Conservation (phyloP, 1,284 basidiomycete genomes). For the Uromyces viciae-fabae region DNA sequence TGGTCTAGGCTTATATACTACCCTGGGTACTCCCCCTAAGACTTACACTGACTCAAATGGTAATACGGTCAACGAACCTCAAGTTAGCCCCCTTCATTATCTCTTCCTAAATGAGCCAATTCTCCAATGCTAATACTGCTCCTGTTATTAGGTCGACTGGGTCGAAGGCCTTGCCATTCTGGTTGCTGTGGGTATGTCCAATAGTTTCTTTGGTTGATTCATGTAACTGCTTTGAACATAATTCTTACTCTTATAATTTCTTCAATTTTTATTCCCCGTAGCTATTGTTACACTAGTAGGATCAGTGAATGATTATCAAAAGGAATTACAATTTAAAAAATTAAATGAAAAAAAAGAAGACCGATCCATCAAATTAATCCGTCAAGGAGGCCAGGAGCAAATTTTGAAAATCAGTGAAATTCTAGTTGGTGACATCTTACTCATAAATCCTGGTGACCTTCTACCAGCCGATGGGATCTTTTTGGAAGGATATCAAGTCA, state of each 20-base stretch:
- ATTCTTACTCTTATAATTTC: neutral
- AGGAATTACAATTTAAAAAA: slow-evolving; percentile 48
- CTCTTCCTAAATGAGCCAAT: neutral
- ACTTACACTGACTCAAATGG: slow-evolving; percentile 57
- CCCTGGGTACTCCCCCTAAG: slow-evolving; percentile 70
- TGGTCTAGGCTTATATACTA: slow-evolving; percentile 88
- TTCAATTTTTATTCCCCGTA: slow-evolving; percentile 56
- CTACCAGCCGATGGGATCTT: slow-evolving; percentile 46
- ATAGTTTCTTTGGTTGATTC: neutral
- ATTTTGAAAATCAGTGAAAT: slow-evolving; percentile 45
- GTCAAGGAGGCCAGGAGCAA: slow-evolving; percentile 47
- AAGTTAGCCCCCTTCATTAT: slow-evolving; percentile 5
- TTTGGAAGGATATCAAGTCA: slow-evolving; percentile 43
- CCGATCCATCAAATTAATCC: slow-evolving; percentile 45
- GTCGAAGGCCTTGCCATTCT: slow-evolving; percentile 97
- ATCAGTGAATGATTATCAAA: slow-evolving; percentile 47
- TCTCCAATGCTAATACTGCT: neutral
- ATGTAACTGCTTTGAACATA: neutral
- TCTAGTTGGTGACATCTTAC: slow-evolving; percentile 46
- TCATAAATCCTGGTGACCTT: slow-evolving; percentile 46
- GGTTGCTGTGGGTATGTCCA: slow-evolving; percentile 61
- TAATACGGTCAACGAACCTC: slow-evolving; percentile 22
- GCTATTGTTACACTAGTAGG: slow-evolving; percentile 49
- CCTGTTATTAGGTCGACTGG: slow-evolving; percentile 66
- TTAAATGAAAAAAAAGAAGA: slow-evolving; percentile 47